Percentiles rank a stretch among this genome's conserved stretches.
phyloP scores from a whole-genome alignment of 1,284 basidiomycete genomes.

The Cronartium quercuum region DNA sequence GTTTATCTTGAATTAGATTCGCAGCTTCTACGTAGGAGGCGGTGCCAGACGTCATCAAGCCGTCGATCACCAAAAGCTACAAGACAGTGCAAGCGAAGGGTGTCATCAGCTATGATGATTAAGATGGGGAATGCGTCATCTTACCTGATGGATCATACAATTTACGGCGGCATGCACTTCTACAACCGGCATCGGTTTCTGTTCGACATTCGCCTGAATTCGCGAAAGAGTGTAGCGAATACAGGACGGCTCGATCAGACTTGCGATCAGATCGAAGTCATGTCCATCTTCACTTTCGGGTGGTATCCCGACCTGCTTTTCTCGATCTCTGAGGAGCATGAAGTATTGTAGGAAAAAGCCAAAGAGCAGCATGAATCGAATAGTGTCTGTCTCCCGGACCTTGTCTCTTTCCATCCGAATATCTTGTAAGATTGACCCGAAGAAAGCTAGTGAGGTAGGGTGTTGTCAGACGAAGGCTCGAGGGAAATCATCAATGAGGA shows the following conservation, averaged over 20 bases:
- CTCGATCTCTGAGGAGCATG: slow-evolving; percentile 51
- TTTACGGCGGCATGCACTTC: slow-evolving; percentile 89
- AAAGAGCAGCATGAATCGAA: slow-evolving; percentile 71
- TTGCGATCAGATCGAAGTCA: slow-evolving; percentile 69
- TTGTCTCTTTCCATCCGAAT: slow-evolving; percentile 83
- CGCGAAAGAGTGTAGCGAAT: slow-evolving; percentile 79
- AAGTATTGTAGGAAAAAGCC: slow-evolving; percentile 89
- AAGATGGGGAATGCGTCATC: slow-evolving; percentile 37
- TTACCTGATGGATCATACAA: slow-evolving; percentile 73
- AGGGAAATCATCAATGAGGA: background rate
- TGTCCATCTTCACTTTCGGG: slow-evolving; percentile 51
- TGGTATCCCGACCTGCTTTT: slow-evolving; percentile 44
- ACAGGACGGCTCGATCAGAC: slow-evolving; percentile 75
- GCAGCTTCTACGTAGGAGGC: slow-evolving; percentile 67
- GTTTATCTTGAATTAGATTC: slow-evolving; percentile 70
- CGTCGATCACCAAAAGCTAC: slow-evolving; percentile 70
- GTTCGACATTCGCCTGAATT: slow-evolving; percentile 80
- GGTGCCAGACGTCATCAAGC: slow-evolving; percentile 55
- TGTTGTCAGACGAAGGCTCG: background rate
- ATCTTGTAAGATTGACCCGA: slow-evolving; percentile 76
- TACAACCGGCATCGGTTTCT: slow-evolving; percentile 87
- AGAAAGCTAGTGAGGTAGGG: slow-evolving; percentile 59
- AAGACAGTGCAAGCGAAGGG: background rate
- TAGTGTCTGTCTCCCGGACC: slow-evolving; percentile 80
- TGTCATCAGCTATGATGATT: background rate